Evolutionary conservation across 345 rosid genomes (phyloP).

Genomic region (Litchi chinensis): DNA sequence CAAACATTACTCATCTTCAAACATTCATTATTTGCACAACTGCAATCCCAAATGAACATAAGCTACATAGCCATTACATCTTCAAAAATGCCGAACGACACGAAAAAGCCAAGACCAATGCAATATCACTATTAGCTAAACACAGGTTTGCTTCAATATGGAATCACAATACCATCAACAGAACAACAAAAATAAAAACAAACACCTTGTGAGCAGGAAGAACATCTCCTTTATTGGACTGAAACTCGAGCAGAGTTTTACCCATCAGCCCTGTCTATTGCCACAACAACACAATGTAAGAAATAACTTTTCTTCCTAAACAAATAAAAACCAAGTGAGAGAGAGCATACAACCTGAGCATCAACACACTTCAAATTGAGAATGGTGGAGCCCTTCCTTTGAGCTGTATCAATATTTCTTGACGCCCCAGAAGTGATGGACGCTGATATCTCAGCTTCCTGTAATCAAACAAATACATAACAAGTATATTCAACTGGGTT

Average conservation of each 20-base stretch:
- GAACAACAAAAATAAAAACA: background rate
- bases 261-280: conserved; percentile 60
- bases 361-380: conserved; percentile 60
- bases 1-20: background rate
- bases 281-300: background rate
- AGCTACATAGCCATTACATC: background rate
- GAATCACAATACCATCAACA: background rate
- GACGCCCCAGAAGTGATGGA: conserved; percentile 53
- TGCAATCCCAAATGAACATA: background rate
- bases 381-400: conserved; percentile 51
- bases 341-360: conserved; percentile 47
- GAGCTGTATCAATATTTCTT: conserved; percentile 49
- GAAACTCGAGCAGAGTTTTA: conserved; percentile 82
- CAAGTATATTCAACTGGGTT: background rate
- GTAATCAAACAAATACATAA: background rate
- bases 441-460: conserved; percentile 67
- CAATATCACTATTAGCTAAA: background rate
- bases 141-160: background rate
- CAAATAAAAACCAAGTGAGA: background rate
- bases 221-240: conserved; percentile 90
- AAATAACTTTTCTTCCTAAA: background rate
- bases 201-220: conserved; percentile 91
- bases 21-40: background rate
- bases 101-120: background rate
- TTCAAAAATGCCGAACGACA: background rate